phyloP scores from a whole-genome alignment of 1,139 yeast species.

The Geotrichum histeridarum region DNA sequence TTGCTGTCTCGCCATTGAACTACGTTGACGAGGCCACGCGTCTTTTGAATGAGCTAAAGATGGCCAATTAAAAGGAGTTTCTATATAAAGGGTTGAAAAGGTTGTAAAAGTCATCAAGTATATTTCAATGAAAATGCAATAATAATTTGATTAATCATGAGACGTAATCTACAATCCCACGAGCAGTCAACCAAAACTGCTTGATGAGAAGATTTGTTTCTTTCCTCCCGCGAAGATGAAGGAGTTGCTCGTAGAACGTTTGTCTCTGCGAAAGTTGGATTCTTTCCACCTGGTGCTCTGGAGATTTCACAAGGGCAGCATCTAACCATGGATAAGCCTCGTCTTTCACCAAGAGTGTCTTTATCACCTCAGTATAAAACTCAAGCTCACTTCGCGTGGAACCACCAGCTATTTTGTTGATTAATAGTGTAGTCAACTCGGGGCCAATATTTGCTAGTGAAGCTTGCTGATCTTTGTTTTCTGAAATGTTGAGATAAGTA shows the following conservation, averaged over 20 bases:
- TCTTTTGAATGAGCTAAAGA: conserved; percentile 33
- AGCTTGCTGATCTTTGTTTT: conserved; percentile 13
- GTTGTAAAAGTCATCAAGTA: neutral
- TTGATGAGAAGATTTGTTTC: conserved; percentile 53
- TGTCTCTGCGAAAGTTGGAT: conserved; percentile 27
- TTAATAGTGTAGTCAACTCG: conserved; percentile 24
- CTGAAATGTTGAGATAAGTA: conserved; percentile 39
- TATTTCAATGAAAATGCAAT: neutral
- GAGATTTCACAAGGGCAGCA: conserved; percentile 36
- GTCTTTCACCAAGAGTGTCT: conserved; percentile 49
- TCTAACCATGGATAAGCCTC: conserved; percentile 51
- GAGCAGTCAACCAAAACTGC: conserved; percentile 52
- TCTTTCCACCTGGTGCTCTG: conserved; percentile 29
- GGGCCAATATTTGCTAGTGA: conserved; percentile 25
- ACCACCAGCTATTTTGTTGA: conserved; percentile 35
- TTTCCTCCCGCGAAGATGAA: conserved; percentile 61
- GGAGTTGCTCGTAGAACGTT: conserved; percentile 49
- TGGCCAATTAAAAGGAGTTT: neutral
- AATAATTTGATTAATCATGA: conserved; percentile 21
- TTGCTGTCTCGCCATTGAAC: conserved; percentile 52
- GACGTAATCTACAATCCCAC: conserved; percentile 33
- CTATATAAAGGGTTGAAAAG: neutral
- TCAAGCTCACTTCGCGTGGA: conserved; percentile 61
- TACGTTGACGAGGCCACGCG: conserved; percentile 58
- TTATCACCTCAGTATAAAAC: conserved; percentile 50